Evolutionary conservation across 495 filamentous ascomycete genomes (phyloP).

Genomic region (Penicillium malachiteum): DNA sequence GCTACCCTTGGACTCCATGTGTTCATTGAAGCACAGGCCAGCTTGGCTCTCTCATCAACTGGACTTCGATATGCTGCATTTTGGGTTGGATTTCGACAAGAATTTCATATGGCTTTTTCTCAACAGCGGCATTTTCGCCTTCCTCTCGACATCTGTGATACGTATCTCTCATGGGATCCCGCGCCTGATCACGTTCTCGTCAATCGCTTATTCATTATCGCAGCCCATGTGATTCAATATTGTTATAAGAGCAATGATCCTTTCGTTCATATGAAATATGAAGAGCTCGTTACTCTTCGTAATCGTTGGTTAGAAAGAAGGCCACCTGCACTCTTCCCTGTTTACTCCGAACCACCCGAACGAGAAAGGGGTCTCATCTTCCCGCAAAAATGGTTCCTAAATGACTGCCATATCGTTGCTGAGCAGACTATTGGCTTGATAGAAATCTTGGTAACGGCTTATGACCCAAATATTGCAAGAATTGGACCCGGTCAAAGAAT

Average conservation of each 20-base stretch:
- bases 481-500: constrained; percentile 22
- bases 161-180: constrained; percentile 19
- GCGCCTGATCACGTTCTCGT: constrained; percentile 29
- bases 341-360: constrained; percentile 12
- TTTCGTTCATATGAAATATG: not conserved
- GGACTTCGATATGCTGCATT: constrained; percentile 31
- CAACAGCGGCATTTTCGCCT: constrained; percentile 27
- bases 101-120: constrained; percentile 34
- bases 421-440: constrained; percentile 36
- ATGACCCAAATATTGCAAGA: constrained; percentile 33
- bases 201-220: constrained; percentile 24
- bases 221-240: constrained; percentile 23
- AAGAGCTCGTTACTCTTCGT: constrained; percentile 2
- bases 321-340: constrained; percentile 16
- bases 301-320: constrained; percentile 7
- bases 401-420: constrained; percentile 31
- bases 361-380: constrained; percentile 19
- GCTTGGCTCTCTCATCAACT: constrained; percentile 9
- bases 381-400: constrained; percentile 34
- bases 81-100: constrained; percentile 34
- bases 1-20: constrained; percentile 23
- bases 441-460: constrained; percentile 34
- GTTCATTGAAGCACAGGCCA: constrained; percentile 16
- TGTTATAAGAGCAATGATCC: constrained; percentile 21
- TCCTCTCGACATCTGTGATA: constrained; percentile 13